A percentile compares a stretch with the other conserved stretches of the same genome.
Conservation (phyloP, 495 filamentous ascomycete genomes). For the Tuber calosporum region DNA sequence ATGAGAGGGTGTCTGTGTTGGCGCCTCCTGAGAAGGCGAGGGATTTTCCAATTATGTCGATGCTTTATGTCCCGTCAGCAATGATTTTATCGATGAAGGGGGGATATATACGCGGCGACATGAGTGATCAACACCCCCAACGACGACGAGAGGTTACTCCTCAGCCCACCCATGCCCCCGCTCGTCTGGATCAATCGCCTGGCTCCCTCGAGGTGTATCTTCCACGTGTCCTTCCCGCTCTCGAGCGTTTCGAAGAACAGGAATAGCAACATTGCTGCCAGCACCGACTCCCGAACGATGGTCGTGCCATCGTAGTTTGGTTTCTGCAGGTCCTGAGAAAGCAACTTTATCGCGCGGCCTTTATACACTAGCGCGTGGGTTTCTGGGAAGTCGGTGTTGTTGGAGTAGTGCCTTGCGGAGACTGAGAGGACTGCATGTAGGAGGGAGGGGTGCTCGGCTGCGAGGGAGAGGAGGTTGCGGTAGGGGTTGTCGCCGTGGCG, state of each 20-base stretch:
- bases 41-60: conserved; percentile 41
- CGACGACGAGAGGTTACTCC: conserved; percentile 33
- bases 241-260: conserved; percentile 41
- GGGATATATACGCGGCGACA: conserved; percentile 28
- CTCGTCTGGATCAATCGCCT: conserved; percentile 32
- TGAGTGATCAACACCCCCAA: conserved; percentile 38
- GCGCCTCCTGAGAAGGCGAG: conserved; percentile 28
- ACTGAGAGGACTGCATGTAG: conserved; percentile 39
- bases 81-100: neutral
- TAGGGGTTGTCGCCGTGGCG: conserved; percentile 38
- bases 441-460: conserved; percentile 34
- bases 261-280: conserved; percentile 39
- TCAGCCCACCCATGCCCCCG: conserved; percentile 25
- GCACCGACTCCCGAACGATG: conserved; percentile 35
- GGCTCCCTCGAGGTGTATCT: conserved; percentile 38
- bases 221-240: conserved; percentile 40
- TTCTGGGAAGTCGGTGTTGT: conserved; percentile 28
- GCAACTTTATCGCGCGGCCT: conserved; percentile 25
- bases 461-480: conserved; percentile 35
- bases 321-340: conserved; percentile 31
- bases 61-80: conserved; percentile 23
- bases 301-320: neutral
- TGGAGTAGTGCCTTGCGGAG: conserved; percentile 39
- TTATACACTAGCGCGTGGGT: conserved; percentile 35
- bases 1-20: conserved; percentile 28